These are phyloP conservation scores for Sphagnum contortum DNA, from an alignment of 225 moss, liverwort and hornwort species.

Conservation along the genomic window DNA sequence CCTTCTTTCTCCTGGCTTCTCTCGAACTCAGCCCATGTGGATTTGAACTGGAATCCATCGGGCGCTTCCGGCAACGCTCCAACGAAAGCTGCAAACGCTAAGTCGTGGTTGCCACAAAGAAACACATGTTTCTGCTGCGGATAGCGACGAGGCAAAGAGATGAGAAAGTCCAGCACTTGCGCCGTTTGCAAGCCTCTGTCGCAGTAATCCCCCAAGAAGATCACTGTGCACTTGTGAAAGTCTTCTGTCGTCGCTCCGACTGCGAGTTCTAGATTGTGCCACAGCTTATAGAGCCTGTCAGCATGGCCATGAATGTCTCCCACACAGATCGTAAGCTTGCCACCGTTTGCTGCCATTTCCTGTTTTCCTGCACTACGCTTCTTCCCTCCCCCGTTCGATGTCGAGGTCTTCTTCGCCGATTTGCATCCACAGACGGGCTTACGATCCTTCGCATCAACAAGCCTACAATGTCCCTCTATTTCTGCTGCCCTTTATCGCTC, in stretches of 20 bases:
- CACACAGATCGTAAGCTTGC: conserved; percentile 53
- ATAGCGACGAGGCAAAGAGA: conserved; percentile 36
- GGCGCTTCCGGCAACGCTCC: conserved; percentile 53
- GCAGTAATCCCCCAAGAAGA: conserved; percentile 87
- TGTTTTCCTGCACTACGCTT: not conserved
- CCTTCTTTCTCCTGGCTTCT: conserved; percentile 64
- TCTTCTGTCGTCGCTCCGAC: conserved; percentile 12
- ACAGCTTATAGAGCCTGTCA: conserved; percentile 43
- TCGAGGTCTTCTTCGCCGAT: too few species aligned
- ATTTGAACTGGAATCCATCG: conserved; percentile 27
- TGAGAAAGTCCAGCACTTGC: conserved; percentile 67
- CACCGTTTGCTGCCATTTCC: conserved; percentile 28
- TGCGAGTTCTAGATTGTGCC: conserved; percentile 70
- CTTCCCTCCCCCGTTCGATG: too few species aligned
- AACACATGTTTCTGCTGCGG: conserved; percentile 70
- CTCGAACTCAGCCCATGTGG: conserved; percentile 63
- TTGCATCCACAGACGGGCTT: too few species aligned
- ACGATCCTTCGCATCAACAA: too few species aligned
- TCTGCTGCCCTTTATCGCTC: too few species aligned
- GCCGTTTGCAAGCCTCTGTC: conserved; percentile 64
- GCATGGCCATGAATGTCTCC: conserved; percentile 85
- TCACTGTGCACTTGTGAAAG: conserved; percentile 44
- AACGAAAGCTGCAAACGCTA: conserved; percentile 75
- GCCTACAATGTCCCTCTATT: too few species aligned
- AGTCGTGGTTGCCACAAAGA: conserved; percentile 89